Evolutionary conservation across 148 eudicot species (phyloP), one percentile per base, ranked within the genome.

Genomic region (Vaccinium darrowii): DNA sequence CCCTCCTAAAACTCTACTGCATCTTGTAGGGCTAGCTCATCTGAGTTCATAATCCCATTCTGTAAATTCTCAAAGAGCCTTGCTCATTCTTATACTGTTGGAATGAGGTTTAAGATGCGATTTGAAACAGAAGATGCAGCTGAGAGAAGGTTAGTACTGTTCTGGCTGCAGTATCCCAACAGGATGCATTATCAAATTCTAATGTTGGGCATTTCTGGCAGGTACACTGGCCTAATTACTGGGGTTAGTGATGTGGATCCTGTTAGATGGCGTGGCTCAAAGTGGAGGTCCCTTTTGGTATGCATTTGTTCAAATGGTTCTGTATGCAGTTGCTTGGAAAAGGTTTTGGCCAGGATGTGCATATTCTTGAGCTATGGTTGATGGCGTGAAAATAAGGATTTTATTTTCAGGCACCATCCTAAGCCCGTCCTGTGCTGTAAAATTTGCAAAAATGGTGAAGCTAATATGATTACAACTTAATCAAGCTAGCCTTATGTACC

Each of bases 231-330:
- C 43, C 91, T 97, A 3, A 88, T 97, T 77, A 90, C 93, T 60
- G 98, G 99, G 57, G 86, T 92, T 71, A 83, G 93, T 78, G 99
- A 94, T 84, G 84, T 90, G 27, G 99, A 97, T 90, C 98, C 98
- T 30, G 84, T 87, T 73, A 91, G 94, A 76, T 97, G 99, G 99
- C 93, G 95, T 49, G 94, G 99, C 77, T 97, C 99, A 12, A 97
- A 94, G 86, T 97, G 99, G 99, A 94, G 93, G 88, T 91, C 94
- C 93, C 84, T 97, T 52, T 86, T 92, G 98, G 99, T 97, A 93
- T 71, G 92, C 69, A 39, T 58, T 15, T 67, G 1, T 13, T 60
- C 52, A 54, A 51, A 8, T 77, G 65, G 39, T 56, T 78, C 47
- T 15, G 4, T 30, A 19, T 58, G 78, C 63, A 33, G 14, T 73